Conservation (phyloP, 148 eudicot genomes). For the Camellia granthamiana region DNA sequence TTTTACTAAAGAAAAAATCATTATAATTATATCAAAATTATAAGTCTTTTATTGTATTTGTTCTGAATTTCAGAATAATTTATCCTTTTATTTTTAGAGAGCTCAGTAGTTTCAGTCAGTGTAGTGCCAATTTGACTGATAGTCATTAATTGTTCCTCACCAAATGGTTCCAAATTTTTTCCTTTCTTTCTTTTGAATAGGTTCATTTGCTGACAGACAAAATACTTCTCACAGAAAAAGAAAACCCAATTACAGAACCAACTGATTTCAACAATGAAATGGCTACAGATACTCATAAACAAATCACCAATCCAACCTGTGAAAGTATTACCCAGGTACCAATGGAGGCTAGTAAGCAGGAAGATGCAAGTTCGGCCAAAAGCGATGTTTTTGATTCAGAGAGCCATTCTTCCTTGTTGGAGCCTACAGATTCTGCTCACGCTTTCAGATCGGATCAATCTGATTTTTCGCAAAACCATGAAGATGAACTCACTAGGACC, state of each 20-base stretch:
- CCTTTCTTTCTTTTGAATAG: slow-evolving; percentile 19
- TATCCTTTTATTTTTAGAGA: too few relatives aligned
- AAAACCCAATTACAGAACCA: slow-evolving; percentile 10
- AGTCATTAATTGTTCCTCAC: not conserved
- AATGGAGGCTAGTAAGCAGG: slow-evolving; percentile 33
- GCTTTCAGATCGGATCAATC: slow-evolving; percentile 29
- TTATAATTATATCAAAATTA: too few relatives aligned
- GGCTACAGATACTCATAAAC: slow-evolving; percentile 9
- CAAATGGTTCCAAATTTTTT: not conserved
- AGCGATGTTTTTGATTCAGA: slow-evolving; percentile 70
- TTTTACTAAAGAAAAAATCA: too few relatives aligned
- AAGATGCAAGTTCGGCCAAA: slow-evolving; percentile 54
- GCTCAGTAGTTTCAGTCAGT: too few relatives aligned
- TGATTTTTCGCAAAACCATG: slow-evolving; percentile 40
- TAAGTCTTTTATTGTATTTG: too few relatives aligned
- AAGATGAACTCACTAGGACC: slow-evolving; percentile 28
- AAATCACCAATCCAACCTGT: not conserved
- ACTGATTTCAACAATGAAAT: not conserved
- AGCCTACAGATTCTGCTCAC: slow-evolving; percentile 28
- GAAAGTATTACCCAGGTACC: not conserved
- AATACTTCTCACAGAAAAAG: slow-evolving; percentile 24
- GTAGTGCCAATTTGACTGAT: too few relatives aligned
- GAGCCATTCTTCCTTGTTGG: slow-evolving; percentile 28
- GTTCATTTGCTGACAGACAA: slow-evolving; percentile 35
- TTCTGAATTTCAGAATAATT: too few relatives aligned